Base-by-base conservation (phyloP, 1,139 yeast genomes). In the Schwanniomyces etchellsii region DNA sequence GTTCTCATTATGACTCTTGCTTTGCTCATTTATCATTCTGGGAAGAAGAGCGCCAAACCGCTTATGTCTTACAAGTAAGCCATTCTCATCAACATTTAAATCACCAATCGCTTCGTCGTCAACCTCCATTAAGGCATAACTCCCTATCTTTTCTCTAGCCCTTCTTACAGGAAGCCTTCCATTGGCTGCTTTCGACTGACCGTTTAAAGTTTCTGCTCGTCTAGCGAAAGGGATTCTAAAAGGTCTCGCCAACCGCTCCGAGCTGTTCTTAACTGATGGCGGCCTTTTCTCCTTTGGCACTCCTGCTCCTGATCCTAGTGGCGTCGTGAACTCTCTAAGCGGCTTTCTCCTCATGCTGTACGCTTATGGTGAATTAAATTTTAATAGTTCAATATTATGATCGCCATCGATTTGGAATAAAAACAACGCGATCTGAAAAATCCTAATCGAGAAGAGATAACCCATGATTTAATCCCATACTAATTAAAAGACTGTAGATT, bases 31-130 rank as follows among this genome's bases (percentile, higher is more conserved):
- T 29, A 57, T 40, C 37, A 57, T 55, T 36, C 73, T 51, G 3
- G 77, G 73, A 30, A 73, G 55, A 23, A 77, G 52, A 0, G 81
- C 82, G 29, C 81, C 81, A 29, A 46, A 51, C 28, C 55, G 48
- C 40, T 60, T 65, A 4, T 23, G 14, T 14, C 44, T 40, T 3
- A 50, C 35, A 2, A 45, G 33, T 14, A 48, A 42, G 1, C 64
- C 68, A 14, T 51, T 39, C 12, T 47, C 64, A 33, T 58, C 58
- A 7, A 48, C 50, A 3, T 39, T 44, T 14, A 31, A 30, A 17
- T 47, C 56, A 4, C 35, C 45, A 5, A 42, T 47, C 5, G 38
- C 46, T 9, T 31, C 40, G 2, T 36, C 40, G 7, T 35, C 44
- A 14, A 28, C 42, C 15, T 39, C 54, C n/a, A 39, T 42, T n/a